These are phyloP conservation scores for Populus deltoides DNA, from an alignment of 345 rosid genomes.

Conservation along the genomic window DNA sequence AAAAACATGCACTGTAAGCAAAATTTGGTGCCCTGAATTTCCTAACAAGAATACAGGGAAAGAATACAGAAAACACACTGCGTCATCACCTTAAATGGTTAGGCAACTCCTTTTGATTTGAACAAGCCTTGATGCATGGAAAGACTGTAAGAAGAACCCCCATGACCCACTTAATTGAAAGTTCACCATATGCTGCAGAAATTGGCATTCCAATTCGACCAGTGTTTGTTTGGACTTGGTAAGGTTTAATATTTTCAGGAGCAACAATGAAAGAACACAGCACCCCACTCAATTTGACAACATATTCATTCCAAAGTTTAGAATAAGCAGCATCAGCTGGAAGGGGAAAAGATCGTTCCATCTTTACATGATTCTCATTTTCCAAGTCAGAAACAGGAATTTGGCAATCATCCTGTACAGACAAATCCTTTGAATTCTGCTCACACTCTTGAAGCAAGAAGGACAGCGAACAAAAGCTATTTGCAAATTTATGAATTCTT, in stretches of 20 bases:
- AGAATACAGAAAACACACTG: not conserved
- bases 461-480: conserved; percentile 68
- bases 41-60: not conserved
- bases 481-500: conserved; percentile 70
- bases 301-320: conserved; percentile 50
- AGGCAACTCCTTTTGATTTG: conserved; percentile 54
- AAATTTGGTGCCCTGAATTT: not conserved
- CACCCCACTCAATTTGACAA: conserved; percentile 47
- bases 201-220: conserved; percentile 33
- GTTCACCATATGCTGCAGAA: conserved; percentile 55
- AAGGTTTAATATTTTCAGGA: conserved; percentile 41
- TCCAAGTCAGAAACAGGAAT: conserved; percentile 21
- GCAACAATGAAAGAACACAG: conserved; percentile 57
- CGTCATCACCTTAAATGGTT: conserved; percentile 45
- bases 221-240: conserved; percentile 26
- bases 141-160: conserved; percentile 58
- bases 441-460: conserved; percentile 57
- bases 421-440: conserved; percentile 34
- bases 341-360: conserved; percentile 28
- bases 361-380: conserved; percentile 16
- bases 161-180: conserved; percentile 66
- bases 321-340: conserved; percentile 34
- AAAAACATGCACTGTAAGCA: not conserved
- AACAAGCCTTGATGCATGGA: conserved; percentile 65
- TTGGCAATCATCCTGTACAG: conserved; percentile 26